Evolutionary conservation across 2,329 filamentous ascomycete genomes (phyloP), one percentile per base, ranked within the genome.

Genomic region (Stagonosporopsis chrysanthemi): DNA sequence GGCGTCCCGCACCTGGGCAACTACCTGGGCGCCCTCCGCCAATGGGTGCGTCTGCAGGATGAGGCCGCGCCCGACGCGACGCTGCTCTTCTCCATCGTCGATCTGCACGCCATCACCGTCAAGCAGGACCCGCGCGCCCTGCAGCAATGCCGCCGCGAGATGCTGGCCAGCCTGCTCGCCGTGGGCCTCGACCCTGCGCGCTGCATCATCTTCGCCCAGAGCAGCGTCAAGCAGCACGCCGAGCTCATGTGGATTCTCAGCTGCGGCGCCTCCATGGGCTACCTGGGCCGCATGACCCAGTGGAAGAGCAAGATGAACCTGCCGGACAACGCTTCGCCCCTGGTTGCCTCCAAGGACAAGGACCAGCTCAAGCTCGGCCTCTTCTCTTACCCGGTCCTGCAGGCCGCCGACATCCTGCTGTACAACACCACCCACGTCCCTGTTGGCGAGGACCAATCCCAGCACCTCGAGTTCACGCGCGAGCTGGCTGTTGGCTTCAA

Each of bases 231-330:
- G 17, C 88, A 88, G 43, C 95, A 98, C 78, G 81, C 90, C 4
- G 93, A 98, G 77, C 83, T 99, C 62, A 96, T 97, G 90, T 99
- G 95, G 95, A 92, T 98, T 71, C 79, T 99, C 60, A 94, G 91
- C 72, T 97, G 93, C 65, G 90, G 90, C 49, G 91, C 95, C 23
- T 94, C 91, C 5, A 92, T 95, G 77, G 95, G 95, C 36, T 96
- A 97, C 77, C 81, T 99, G n/a, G 90, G 90, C 9, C 84, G 95
- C n/a, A 99, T 99, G 95, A 98, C 95, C 26, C 95, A 98, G 77
- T 99, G 95, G 93, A 99, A 99, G 69, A 91, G 86, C 75, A 96
- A 96, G 76, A 79, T 95, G 17, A 82, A 87, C 19, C 75, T 92
- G 19, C 78, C 84, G 9, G 81, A 88, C 19, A 80, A 86, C 55